Base-by-base conservation (phyloP, 2,329 filamentous ascomycete species). In the Leptographium wingfieldii region DNA sequence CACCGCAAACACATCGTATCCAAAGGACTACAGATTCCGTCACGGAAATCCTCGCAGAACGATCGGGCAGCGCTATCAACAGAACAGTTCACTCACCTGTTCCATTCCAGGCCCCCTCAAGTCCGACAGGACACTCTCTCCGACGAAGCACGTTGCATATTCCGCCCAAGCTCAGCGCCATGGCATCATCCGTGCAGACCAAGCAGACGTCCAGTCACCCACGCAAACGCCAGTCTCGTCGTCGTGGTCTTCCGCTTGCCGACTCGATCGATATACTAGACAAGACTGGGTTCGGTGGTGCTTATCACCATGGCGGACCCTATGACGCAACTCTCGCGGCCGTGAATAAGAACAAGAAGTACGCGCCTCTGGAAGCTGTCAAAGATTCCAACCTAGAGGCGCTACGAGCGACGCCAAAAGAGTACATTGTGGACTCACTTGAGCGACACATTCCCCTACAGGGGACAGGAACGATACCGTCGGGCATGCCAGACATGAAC, bases 301-400 rank as follows among this genome's bases (percentile, higher is more conserved):
- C 79, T 2, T 96, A 95, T 72, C 92, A 96, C 71, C 92, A 97
- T 67, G 89, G 87, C 64, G 92, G 92, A 0, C 92, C 92, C 0
- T 97, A 88, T 66, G 92, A 97, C 69, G 90, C 92, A 11, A 87
- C 89, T 2, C 78, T 90, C 58, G 77, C 86, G 1, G 82, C 87
- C 14, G 81, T 89, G 55, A 96, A 96, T 73, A 77, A 74, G 4
- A 77, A 83, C 66, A 78, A 76, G 66, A 72, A 72, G 64, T 77
- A 76, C 61, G 85, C 88, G 3, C 92, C 92, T 0, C 74, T 96
- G 9, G 90, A 87, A 33, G 92, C 92, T 2, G 81, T 95, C 5
- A 76, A 77, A 60, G 78, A 82, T 3, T 85, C 84, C 51, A 96
- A 94, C 72, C 76, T 79, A 59, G 88, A 90, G 70, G 88, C 91